Conservation (phyloP, 352 stramenopile genomes). For the Pythium oligandrum region DNA sequence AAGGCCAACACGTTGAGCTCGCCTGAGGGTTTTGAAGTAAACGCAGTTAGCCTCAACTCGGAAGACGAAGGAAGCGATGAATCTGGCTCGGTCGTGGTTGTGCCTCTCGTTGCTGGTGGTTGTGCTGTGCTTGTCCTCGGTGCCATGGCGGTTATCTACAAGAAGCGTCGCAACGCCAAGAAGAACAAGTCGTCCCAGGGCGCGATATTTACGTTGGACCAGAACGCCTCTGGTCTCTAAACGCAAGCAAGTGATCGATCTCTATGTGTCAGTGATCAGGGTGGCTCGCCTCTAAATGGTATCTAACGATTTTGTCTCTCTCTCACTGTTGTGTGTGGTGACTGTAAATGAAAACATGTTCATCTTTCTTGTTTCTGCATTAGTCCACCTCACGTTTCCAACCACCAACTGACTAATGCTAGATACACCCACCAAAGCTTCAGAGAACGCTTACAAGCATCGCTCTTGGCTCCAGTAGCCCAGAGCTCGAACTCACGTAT, state of each 20-base stretch:
- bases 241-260: not conserved
- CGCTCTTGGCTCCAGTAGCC: slow-evolving; percentile 49
- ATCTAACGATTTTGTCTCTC: not conserved
- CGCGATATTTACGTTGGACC: slow-evolving; percentile 75
- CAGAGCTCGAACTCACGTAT: slow-evolving; percentile 79
- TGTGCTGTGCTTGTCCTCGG: slow-evolving; percentile 42
- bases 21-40: slow-evolving; percentile 23
- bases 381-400: not conserved
- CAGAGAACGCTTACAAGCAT: slow-evolving; percentile 4
- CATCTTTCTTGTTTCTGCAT: not conserved
- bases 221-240: slow-evolving; percentile 69
- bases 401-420: too few relatives aligned
- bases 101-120: slow-evolving; percentile 28
- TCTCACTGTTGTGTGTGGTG: not conserved
- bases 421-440: too few relatives aligned
- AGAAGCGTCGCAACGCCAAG: slow-evolving; percentile 58
- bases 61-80: slow-evolving; percentile 16
- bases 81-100: not conserved
- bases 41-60: slow-evolving; percentile 37
- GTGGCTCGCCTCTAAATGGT: not conserved
- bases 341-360: slow-evolving; percentile 5
- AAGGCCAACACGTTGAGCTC: slow-evolving; percentile 1
- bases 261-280: not conserved
- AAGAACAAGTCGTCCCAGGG: slow-evolving; percentile 40
- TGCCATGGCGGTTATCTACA: slow-evolving; percentile 47